A percentile compares a stretch with the other conserved stretches of the same genome.
phyloP scores from a whole-genome alignment of 2,329 filamentous ascomycete genomes.

The Colletotrichum limetticola region DNA sequence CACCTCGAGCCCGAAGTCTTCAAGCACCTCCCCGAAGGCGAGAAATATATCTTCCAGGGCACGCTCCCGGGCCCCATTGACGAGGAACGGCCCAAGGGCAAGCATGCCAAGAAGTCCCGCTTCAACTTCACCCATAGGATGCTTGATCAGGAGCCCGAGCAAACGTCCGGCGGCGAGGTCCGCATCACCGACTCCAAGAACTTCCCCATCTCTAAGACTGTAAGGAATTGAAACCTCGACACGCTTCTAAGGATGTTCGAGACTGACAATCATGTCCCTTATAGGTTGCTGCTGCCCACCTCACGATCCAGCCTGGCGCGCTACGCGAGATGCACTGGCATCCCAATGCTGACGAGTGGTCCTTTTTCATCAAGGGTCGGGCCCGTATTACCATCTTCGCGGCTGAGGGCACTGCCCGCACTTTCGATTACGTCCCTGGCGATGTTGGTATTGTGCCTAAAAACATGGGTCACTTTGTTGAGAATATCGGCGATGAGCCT shows the following conservation, averaged over 20 bases:
- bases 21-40: slow-evolving; percentile 69
- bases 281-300: slow-evolving; percentile 74
- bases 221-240: not conserved
- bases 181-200: slow-evolving; percentile 81
- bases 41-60: slow-evolving; percentile 85
- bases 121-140: slow-evolving; percentile 77
- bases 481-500: slow-evolving; percentile 82
- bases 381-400: slow-evolving; percentile 81
- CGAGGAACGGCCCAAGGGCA: slow-evolving; percentile 70
- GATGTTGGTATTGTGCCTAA: slow-evolving; percentile 82
- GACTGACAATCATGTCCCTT: not conserved
- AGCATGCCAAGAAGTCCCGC: slow-evolving; percentile 73
- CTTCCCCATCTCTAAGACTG: slow-evolving; percentile 77
- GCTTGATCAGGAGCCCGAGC: slow-evolving; percentile 74
- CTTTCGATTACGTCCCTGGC: slow-evolving; percentile 80
- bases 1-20: slow-evolving; percentile 78
- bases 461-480: slow-evolving; percentile 85
- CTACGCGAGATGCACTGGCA: slow-evolving; percentile 88
- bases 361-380: slow-evolving; percentile 78
- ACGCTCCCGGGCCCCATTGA: slow-evolving; percentile 71
- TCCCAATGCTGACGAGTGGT: slow-evolving; percentile 83
- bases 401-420: slow-evolving; percentile 74
- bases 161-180: slow-evolving; percentile 75
- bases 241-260: not conserved
- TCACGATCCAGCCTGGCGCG: slow-evolving; percentile 76